Conservation (phyloP, 176 grass and related monocot genomes). For the Puya raimondii region DNA sequence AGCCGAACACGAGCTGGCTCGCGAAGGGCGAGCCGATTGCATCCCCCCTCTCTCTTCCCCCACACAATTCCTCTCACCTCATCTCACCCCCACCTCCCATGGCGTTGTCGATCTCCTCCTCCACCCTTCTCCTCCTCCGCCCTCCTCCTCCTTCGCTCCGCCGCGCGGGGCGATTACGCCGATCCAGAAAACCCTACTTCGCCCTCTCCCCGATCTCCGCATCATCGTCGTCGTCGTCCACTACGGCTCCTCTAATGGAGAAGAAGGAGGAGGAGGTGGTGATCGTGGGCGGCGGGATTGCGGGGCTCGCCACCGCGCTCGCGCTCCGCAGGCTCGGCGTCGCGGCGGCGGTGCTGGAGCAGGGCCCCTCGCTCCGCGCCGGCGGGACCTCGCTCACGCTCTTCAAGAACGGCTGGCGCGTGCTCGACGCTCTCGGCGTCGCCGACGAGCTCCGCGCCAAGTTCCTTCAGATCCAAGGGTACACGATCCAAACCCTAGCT, state of each 20-base stretch:
- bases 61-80: not conserved
- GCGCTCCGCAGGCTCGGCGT: slow-evolving; percentile 67
- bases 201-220: not conserved
- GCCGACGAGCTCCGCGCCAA: slow-evolving; percentile 71
- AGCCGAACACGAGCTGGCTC: too few species aligned
- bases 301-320: slow-evolving; percentile 62
- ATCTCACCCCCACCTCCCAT: not conserved
- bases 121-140: not conserved
- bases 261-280: slow-evolving; percentile 35
- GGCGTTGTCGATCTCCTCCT: slow-evolving; percentile 3
- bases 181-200: not conserved
- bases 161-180: not conserved
- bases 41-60: too few species aligned
- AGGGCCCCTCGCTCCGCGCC: slow-evolving; percentile 52
- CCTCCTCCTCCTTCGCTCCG: not conserved
- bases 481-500: slow-evolving; percentile 3
- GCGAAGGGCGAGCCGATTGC: too few species aligned
- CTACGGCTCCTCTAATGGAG: not conserved
- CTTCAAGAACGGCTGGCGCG: slow-evolving; percentile 90
- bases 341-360: slow-evolving; percentile 57
- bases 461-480: slow-evolving; percentile 75
- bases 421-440: slow-evolving; percentile 69
- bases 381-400: slow-evolving; percentile 89
- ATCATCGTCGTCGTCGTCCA: not conserved
- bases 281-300: slow-evolving; percentile 79